Evolutionary conservation across 768 basidiomycete genomes (phyloP).

Genomic region (Pisolithus albus): DNA sequence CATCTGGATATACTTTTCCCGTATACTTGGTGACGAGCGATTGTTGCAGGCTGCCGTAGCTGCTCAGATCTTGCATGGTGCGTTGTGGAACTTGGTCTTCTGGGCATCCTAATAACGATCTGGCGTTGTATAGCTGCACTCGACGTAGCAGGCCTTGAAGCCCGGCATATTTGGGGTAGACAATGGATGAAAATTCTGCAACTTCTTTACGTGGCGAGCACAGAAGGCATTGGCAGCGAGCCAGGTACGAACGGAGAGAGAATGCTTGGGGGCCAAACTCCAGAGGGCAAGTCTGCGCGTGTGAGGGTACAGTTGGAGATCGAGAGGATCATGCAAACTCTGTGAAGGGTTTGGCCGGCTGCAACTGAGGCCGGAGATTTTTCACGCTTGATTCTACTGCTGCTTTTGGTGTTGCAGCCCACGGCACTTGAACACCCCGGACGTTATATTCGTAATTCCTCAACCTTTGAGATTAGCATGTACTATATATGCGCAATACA

Average conservation of each 20-base stretch:
- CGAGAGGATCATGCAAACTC: slow-evolving; percentile 47
- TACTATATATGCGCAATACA: too few species aligned
- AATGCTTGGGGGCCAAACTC: slow-evolving; percentile 52
- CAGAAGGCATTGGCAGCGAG: slow-evolving; percentile 39
- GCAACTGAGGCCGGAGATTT: background rate
- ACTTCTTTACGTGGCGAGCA: slow-evolving; percentile 58
- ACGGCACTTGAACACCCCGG: too few species aligned
- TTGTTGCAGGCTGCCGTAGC: slow-evolving; percentile 55
- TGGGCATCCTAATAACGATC: slow-evolving; percentile 5
- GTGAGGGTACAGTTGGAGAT: slow-evolving; percentile 59
- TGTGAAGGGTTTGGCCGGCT: slow-evolving; percentile 1
- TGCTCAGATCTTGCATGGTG: slow-evolving; percentile 64
- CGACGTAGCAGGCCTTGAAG: slow-evolving; percentile 61
- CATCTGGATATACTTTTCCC: slow-evolving; percentile 67
- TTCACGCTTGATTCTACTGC: too few species aligned
- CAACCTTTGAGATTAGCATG: too few species aligned
- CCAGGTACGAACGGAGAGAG: slow-evolving; percentile 24
- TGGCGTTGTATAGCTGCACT: slow-evolving; percentile 46
- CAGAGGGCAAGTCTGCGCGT: slow-evolving; percentile 59
- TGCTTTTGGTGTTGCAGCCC: too few species aligned
- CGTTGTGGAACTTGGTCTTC: slow-evolving; percentile 18
- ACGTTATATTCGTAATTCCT: too few species aligned
- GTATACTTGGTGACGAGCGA: slow-evolving; percentile 46
- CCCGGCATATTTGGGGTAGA: slow-evolving; percentile 59
- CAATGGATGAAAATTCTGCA: slow-evolving; percentile 74